Percentiles rank a stretch among this genome's conserved stretches.
Evolutionary conservation across 2,329 filamentous ascomycete genomes (phyloP).

Genomic region (Penicillium psychrosexuale): DNA sequence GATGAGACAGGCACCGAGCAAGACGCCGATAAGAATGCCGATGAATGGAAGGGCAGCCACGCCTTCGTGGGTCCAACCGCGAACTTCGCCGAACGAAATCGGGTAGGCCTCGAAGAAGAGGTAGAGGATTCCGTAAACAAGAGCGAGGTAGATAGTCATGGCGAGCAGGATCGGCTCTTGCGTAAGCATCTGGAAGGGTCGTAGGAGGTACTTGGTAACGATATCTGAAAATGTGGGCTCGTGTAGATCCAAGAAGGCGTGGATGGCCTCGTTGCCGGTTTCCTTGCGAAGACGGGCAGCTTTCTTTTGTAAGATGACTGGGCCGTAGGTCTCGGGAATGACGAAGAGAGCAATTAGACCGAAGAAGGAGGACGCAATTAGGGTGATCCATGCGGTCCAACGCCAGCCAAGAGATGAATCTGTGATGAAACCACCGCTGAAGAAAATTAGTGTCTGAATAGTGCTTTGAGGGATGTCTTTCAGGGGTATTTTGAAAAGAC

Average conservation of each 20-base stretch:
- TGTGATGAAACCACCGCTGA: constrained; percentile 49
- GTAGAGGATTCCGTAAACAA: constrained; percentile 40
- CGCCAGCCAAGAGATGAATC: constrained; percentile 54
- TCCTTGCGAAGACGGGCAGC: constrained; percentile 49
- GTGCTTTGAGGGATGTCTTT: not conserved
- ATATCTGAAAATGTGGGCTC: constrained; percentile 40
- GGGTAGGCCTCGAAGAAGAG: constrained; percentile 44
- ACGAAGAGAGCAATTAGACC: constrained; percentile 44
- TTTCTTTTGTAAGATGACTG: constrained; percentile 48
- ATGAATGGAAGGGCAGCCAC: constrained; percentile 40
- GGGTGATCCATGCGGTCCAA: constrained; percentile 57
- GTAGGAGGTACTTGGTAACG: constrained; percentile 44
- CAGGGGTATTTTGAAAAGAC: not conserved
- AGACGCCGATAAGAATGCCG: constrained; percentile 34
- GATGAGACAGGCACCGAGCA: constrained; percentile 37
- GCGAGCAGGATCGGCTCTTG: constrained; percentile 50
- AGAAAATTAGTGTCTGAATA: not conserved
- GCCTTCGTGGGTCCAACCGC: constrained; percentile 37
- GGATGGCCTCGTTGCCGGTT: constrained; percentile 49
- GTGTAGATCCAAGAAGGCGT: constrained; percentile 46
- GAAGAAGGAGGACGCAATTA: constrained; percentile 48
- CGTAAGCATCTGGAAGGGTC: constrained; percentile 47
- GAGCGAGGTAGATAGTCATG: constrained; percentile 45
- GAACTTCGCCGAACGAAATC: constrained; percentile 38
- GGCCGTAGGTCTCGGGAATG: constrained; percentile 52